Evolutionary conservation across 768 basidiomycete species (phyloP).

Genomic region (Suillus bovinus): DNA sequence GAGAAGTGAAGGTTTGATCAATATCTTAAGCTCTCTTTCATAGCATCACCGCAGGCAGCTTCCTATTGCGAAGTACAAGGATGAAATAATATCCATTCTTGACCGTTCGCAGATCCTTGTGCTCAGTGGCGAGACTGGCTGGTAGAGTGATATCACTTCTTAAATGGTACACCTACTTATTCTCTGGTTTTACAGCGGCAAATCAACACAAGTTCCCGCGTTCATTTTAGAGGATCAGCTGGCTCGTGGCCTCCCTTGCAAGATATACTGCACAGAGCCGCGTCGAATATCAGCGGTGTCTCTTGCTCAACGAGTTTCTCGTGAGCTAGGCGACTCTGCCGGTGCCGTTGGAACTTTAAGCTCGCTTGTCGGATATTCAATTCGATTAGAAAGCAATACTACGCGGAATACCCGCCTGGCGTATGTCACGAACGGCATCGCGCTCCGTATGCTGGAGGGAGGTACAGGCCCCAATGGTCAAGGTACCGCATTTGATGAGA

Average conservation of each 20-base stretch:
- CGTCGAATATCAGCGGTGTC: conserved; percentile 96
- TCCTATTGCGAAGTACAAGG: conserved; percentile 84
- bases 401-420: conserved; percentile 75
- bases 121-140: conserved; percentile 81
- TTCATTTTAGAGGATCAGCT: conserved; percentile 93
- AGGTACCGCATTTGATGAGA: conserved; percentile 87
- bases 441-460: conserved; percentile 94
- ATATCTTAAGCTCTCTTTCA: not conserved
- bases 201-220: conserved; percentile 93
- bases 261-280: conserved; percentile 94
- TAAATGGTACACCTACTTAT: conserved; percentile 27
- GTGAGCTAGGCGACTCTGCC: conserved; percentile 84
- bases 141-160: conserved; percentile 47
- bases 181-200: conserved; percentile 60
- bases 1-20: not conserved
- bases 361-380: conserved; percentile 92
- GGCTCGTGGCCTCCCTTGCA: conserved; percentile 77
- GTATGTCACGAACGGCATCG: conserved; percentile 94
- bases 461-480: conserved; percentile 68
- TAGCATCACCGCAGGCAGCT: conserved; percentile 75
- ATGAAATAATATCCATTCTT: conserved; percentile 68
- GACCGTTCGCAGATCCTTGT: conserved; percentile 83
- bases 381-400: conserved; percentile 87
- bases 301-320: conserved; percentile 89
- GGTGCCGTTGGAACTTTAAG: conserved; percentile 72